Evolutionary conservation across 257 asterid genomes (phyloP).

Genomic region (Dorcoceras hygrometricum): DNA sequence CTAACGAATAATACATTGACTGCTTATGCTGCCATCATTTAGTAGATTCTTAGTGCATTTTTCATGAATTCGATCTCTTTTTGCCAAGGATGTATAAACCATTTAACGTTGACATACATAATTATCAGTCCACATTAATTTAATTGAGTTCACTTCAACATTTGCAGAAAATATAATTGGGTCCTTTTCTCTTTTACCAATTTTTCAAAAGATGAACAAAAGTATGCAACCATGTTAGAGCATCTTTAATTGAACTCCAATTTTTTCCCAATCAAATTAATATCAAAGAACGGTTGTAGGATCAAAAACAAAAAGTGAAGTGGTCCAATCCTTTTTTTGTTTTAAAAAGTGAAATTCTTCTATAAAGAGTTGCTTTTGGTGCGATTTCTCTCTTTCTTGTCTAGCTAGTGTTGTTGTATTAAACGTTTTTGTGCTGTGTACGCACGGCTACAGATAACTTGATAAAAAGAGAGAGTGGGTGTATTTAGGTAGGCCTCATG

Average conservation of each 20-base stretch:
- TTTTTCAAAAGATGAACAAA: no score
- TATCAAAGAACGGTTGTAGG: conserved; percentile 12
- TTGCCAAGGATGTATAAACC: no score
- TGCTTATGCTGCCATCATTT: no score
- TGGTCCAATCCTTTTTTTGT: conserved; percentile 14
- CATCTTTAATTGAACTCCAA: conserved; percentile 13
- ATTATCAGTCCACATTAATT: no score
- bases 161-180: no score
- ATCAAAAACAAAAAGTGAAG: conserved; percentile 11
- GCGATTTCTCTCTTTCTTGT: not conserved
- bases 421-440: not conserved
- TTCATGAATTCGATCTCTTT: no score
- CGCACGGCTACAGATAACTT: not conserved
- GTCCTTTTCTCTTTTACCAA: no score
- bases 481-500: not conserved
- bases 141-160: no score
- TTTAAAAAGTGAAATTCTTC: not conserved
- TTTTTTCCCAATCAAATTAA: conserved; percentile 14
- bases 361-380: conserved; percentile 19
- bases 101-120: no score
- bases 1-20: no score
- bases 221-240: not conserved
- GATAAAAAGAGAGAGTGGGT: not conserved
- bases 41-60: not conserved
- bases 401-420: not conserved